Conservation (phyloP, 768 basidiomycete genomes). For the Rhodosporidiobolus odoratus region DNA sequence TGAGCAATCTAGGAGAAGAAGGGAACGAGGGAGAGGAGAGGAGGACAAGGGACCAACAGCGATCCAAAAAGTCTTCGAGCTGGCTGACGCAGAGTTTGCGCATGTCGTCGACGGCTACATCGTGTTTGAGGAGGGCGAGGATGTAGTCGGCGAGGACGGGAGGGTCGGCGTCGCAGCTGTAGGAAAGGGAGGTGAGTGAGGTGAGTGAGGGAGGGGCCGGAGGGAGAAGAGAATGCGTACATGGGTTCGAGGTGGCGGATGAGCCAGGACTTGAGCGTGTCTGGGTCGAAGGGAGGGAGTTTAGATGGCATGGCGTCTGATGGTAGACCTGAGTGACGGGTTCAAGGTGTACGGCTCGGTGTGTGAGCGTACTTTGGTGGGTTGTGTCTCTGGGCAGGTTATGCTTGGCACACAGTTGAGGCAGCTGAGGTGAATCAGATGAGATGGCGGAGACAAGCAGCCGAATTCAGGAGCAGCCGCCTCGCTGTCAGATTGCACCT, state of each 20-base stretch:
- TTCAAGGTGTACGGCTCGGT: neutral
- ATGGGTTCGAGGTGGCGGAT: conserved; percentile 83
- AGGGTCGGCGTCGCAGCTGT: conserved; percentile 93
- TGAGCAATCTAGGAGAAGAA: conserved; percentile 13
- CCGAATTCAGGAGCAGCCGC: too few species aligned
- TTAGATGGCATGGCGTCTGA: neutral
- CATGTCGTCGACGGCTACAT: conserved; percentile 75
- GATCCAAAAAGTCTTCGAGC: conserved; percentile 87
- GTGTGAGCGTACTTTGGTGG: neutral
- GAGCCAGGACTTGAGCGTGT: conserved; percentile 80
- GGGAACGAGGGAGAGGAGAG: conserved; percentile 15
- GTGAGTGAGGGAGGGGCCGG: conserved; percentile 10
- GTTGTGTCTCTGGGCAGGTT: neutral
- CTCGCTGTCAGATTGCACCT: too few species aligned
- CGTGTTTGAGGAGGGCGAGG: conserved; percentile 84
- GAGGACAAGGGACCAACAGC: conserved; percentile 54
- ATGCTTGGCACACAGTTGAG: too few species aligned
- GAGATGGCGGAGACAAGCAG: too few species aligned
- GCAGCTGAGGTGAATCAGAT: too few species aligned
- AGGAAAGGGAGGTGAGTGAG: neutral
- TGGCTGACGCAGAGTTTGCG: conserved; percentile 68
- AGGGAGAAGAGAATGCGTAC: conserved; percentile 51
- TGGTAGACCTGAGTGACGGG: neutral
- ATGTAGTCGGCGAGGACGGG: conserved; percentile 89
- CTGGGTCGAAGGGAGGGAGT: conserved; percentile 11